phyloP scores from a whole-genome alignment of 1,139 yeast genomes.

The Pichia sorboxylosa region DNA sequence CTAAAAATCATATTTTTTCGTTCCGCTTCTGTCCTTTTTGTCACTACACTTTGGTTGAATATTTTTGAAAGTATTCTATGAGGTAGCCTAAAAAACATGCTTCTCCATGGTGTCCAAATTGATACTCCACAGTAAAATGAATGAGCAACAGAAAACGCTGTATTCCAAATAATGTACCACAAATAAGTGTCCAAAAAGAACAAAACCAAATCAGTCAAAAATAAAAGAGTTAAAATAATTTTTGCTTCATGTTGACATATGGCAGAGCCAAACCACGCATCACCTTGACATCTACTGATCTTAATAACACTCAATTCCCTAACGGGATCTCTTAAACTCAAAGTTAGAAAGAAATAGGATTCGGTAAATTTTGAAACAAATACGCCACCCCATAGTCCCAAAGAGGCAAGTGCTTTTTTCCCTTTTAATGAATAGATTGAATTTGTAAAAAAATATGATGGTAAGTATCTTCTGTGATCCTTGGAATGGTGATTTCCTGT shows the following conservation, averaged over 20 bases:
- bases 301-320: conserved; percentile 35
- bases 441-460: conserved; percentile 29
- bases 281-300: conserved; percentile 31
- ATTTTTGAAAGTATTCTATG: conserved; percentile 38
- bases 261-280: conserved; percentile 30
- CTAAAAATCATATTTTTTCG: conserved; percentile 33
- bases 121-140: conserved; percentile 39
- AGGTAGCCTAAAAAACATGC: conserved; percentile 39
- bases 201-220: conserved; percentile 33
- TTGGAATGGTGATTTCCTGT: conserved; percentile 24
- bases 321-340: conserved; percentile 37
- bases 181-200: conserved; percentile 44
- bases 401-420: conserved; percentile 31
- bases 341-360: conserved; percentile 39
- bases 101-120: conserved; percentile 50
- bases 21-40: conserved; percentile 19
- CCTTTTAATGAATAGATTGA: conserved; percentile 30
- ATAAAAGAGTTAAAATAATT: conserved; percentile 29
- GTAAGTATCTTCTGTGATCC: conserved; percentile 24
- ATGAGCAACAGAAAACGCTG: conserved; percentile 36
- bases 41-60: conserved; percentile 26
- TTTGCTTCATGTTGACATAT: conserved; percentile 32
- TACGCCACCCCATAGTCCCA: conserved; percentile 36
- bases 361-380: conserved; percentile 37
- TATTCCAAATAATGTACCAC: conserved; percentile 47